phyloP scores from a whole-genome alignment of 2,329 filamentous ascomycete genomes.

The Cryoendolithus antarcticus region DNA sequence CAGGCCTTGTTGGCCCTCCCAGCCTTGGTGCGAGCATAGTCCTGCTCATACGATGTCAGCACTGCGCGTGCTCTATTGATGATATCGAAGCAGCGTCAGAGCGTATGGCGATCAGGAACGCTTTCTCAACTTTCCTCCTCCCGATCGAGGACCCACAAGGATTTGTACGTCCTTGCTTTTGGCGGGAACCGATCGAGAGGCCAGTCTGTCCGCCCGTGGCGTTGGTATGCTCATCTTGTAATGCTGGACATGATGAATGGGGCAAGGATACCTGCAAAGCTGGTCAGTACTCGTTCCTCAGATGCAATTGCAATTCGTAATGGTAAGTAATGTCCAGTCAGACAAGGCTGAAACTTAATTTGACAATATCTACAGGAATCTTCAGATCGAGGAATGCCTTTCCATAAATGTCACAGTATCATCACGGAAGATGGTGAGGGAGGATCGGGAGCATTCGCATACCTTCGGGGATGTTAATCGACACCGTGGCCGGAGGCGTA shows the following conservation, averaged over 20 bases:
- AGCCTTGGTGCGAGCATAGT: conserved; percentile 6
- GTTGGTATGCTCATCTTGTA: conserved; percentile 52
- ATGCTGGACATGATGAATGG: conserved; percentile 14
- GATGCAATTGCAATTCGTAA: conserved; percentile 6
- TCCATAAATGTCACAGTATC: conserved; percentile 42
- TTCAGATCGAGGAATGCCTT: conserved; percentile 60
- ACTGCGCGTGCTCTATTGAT: conserved; percentile 3
- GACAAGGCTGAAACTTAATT: conserved; percentile 60
- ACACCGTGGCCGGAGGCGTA: too few species aligned
- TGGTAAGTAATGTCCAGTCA: conserved; percentile 30
- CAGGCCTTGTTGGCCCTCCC: too few species aligned
- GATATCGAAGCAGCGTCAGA: background rate
- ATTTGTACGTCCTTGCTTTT: conserved; percentile 50
- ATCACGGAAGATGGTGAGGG: conserved; percentile 33
- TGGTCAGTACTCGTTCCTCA: conserved; percentile 21
- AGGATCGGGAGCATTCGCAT: conserved; percentile 2
- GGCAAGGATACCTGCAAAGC: conserved; percentile 10
- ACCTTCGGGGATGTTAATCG: conserved; percentile 7
- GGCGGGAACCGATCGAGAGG: conserved; percentile 40
- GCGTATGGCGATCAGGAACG: conserved; percentile 45
- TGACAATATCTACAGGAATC: conserved; percentile 47
- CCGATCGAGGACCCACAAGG: conserved; percentile 42
- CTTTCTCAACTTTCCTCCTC: conserved; percentile 56
- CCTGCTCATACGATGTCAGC: conserved; percentile 4
- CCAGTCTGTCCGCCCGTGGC: conserved; percentile 56